A percentile compares a stretch with the other conserved stretches of the same genome.
These are phyloP conservation scores for Zygosaccharomyces sapae DNA, from an alignment of 1,139 yeast genomes.

Conservation along the genomic window DNA sequence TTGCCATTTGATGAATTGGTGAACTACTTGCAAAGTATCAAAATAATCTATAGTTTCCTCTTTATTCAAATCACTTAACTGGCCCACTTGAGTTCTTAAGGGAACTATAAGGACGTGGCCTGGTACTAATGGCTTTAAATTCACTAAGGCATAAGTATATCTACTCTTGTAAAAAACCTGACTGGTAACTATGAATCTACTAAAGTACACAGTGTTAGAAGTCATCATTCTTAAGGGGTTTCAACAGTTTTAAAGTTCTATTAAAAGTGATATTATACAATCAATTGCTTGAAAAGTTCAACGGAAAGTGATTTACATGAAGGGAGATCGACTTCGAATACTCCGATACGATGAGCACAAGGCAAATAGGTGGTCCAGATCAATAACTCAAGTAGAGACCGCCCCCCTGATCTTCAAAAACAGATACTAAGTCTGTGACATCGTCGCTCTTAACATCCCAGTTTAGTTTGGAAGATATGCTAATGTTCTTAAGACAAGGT, in stretches of 20 bases:
- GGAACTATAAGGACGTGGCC: conserved; percentile 93
- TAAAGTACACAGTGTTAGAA: conserved; percentile 30
- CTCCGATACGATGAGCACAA: conserved; percentile 1
- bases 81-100: conserved; percentile 50
- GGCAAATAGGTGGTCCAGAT: background rate
- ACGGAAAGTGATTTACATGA: background rate
- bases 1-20: conserved; percentile 55
- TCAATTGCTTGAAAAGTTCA: background rate
- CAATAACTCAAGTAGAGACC: conserved; percentile 36
- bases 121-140: conserved; percentile 81
- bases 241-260: background rate
- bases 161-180: conserved; percentile 43
- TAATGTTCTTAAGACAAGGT: conserved; percentile 59
- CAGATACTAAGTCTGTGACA: conserved; percentile 54
- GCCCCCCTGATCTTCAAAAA: conserved; percentile 41
- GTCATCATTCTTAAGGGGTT: conserved; percentile 7
- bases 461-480: conserved; percentile 73
- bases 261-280: conserved; percentile 1
- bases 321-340: background rate
- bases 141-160: conserved; percentile 75
- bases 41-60: conserved; percentile 80
- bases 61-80: conserved; percentile 61
- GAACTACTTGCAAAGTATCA: conserved; percentile 66
- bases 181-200: conserved; percentile 33
- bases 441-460: conserved; percentile 80